Percentiles rank a stretch among this genome's conserved stretches.
phyloP scores from a whole-genome alignment of 495 filamentous ascomycete genomes.

The Aspergillus biplanus region DNA sequence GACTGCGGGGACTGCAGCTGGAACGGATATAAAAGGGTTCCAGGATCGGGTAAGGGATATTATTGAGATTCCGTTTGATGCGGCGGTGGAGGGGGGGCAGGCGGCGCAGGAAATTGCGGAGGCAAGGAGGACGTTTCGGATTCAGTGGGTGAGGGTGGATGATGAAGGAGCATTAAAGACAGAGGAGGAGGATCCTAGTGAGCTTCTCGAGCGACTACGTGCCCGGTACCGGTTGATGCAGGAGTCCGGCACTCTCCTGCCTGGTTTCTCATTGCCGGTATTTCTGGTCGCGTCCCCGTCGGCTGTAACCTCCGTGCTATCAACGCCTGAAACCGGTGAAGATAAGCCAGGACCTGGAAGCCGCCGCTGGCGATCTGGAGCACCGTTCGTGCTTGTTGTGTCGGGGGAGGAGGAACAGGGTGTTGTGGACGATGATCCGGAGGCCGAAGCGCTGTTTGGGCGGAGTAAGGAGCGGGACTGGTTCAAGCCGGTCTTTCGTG shows the following conservation, averaged over 20 bases:
- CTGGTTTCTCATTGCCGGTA: slow-evolving; percentile 1
- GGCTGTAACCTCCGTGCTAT: slow-evolving; percentile 11
- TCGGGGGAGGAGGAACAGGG: neutral
- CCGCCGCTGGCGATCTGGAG: slow-evolving; percentile 5
- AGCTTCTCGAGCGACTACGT: slow-evolving; percentile 14
- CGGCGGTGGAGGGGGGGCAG: slow-evolving; percentile 10
- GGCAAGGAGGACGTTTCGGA: slow-evolving; percentile 9
- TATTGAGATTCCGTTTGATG: slow-evolving; percentile 11
- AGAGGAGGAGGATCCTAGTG: neutral
- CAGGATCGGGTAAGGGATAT: neutral
- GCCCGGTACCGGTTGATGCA: slow-evolving; percentile 13
- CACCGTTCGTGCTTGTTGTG: slow-evolving; percentile 9
- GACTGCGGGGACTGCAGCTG: slow-evolving; percentile 9
- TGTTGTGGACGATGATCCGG: slow-evolving; percentile 6
- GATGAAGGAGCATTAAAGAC: neutral
- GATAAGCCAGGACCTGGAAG: slow-evolving; percentile 7
- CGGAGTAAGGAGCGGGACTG: neutral
- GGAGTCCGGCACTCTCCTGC: neutral
- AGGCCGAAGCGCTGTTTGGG: slow-evolving; percentile 1
- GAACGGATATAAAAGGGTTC: neutral
- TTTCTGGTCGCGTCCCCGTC: slow-evolving; percentile 13
- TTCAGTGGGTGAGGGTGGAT: neutral
- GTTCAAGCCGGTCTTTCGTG: slow-evolving; percentile 14
- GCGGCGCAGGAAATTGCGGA: slow-evolving; percentile 1
- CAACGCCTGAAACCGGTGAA: neutral